Conservation (phyloP, 2,329 filamentous ascomycete species). For the Fusarium setosum region DNA sequence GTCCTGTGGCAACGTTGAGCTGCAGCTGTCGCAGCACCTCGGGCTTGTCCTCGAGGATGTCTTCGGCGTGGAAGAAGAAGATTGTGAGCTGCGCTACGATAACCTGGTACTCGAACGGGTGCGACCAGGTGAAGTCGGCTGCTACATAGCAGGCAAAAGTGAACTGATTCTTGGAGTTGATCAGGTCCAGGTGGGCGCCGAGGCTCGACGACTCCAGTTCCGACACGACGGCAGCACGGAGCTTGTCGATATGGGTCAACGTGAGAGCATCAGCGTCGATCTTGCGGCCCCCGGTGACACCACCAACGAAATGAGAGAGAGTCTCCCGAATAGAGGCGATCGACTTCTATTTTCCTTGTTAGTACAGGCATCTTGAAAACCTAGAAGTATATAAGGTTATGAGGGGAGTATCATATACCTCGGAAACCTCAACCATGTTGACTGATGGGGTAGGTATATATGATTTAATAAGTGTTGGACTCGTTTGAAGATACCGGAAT, state of each 20-base stretch:
- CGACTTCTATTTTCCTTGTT: not conserved
- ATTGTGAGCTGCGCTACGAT: slow-evolving; percentile 9
- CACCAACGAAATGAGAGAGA: slow-evolving; percentile 5
- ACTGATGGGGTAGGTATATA: not conserved
- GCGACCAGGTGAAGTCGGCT: slow-evolving; percentile 13
- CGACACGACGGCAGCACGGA: slow-evolving; percentile 4
- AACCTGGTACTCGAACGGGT: slow-evolving; percentile 12
- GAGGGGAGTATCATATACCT: not conserved
- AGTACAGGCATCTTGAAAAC: not conserved
- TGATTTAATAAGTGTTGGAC: not conserved
- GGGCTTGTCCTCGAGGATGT: slow-evolving; percentile 4
- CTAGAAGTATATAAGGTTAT: not conserved
- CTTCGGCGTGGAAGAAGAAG: slow-evolving; percentile 19
- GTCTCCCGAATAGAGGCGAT: slow-evolving; percentile 1
- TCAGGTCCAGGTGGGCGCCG: slow-evolving; percentile 9
- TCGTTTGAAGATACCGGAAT: not conserved
- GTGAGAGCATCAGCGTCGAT: slow-evolving; percentile 8
- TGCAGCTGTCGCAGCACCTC: slow-evolving; percentile 2
- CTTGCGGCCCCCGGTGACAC: slow-evolving; percentile 2
- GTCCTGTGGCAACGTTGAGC: slow-evolving; percentile 3
- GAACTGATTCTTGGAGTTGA: slow-evolving; percentile 16
- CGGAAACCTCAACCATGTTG: not conserved
- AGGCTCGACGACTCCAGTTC: slow-evolving; percentile 8
- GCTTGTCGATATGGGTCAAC: not conserved
- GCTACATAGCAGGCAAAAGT: slow-evolving; percentile 18